phyloP scores from a whole-genome alignment of 306 rosid species.

The Quercus mongolica region DNA sequence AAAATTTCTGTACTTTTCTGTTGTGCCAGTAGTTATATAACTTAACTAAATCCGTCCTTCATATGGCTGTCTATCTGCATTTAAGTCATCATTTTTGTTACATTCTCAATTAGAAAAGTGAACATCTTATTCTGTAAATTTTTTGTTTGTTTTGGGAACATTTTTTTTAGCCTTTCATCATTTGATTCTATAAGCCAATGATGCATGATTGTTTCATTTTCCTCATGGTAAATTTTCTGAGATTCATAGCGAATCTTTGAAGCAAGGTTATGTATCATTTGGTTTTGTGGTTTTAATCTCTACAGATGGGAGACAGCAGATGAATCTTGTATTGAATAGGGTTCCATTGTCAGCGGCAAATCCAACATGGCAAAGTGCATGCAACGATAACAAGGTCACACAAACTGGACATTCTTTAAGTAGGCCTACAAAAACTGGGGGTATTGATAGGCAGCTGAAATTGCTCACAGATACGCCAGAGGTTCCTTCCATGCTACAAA shows the following conservation, averaged over 20 bases:
- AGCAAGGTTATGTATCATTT: not conserved
- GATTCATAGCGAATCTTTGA: not conserved
- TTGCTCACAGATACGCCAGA: constrained; percentile 21
- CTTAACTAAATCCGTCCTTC: not conserved
- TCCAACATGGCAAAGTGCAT: constrained; percentile 47
- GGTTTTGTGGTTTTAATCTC: not conserved
- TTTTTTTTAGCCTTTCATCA: not conserved
- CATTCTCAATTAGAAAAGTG: not conserved
- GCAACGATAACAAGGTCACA: constrained; percentile 30
- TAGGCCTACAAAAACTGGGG: constrained; percentile 41
- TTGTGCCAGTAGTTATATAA: not conserved
- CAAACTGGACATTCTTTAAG: constrained; percentile 51
- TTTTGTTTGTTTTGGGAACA: not conserved
- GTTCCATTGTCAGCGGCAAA: constrained; percentile 30
- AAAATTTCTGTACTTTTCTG: not conserved
- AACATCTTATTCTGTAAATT: not conserved
- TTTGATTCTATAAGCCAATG: not conserved
- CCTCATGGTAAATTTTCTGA: not conserved
- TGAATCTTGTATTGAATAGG: constrained; percentile 32
- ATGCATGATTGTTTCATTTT: not conserved
- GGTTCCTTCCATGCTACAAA: not conserved
- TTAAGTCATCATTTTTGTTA: not conserved
- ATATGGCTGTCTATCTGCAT: not conserved
- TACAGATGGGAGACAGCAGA: constrained; percentile 58
- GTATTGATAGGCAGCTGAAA: constrained; percentile 16